phyloP scores from a whole-genome alignment of 345 rosid genomes.

The Salix dunnii region DNA sequence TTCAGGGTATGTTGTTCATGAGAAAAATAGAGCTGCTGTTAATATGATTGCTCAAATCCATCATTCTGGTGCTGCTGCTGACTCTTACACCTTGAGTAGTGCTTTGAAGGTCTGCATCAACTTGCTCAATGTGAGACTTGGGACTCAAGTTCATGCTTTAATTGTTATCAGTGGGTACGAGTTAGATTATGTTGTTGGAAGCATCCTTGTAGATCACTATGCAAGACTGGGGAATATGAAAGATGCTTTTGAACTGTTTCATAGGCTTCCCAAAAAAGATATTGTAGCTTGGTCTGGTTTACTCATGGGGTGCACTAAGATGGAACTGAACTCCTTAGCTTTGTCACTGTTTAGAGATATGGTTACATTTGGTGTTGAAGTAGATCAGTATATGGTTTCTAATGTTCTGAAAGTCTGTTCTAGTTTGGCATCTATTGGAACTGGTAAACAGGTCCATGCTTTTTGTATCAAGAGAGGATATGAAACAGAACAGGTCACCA shows the following conservation, averaged over 20 bases:
- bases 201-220: constrained; percentile 57
- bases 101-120: constrained; percentile 58
- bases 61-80: constrained; percentile 36
- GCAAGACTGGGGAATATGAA: constrained; percentile 44
- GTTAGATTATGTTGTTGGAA: constrained; percentile 55
- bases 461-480: constrained; percentile 53
- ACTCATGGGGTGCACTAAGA: constrained; percentile 49
- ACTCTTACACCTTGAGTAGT: constrained; percentile 60
- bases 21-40: constrained; percentile 42
- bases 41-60: constrained; percentile 40
- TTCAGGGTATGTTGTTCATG: constrained; percentile 51
- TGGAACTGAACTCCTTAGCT: constrained; percentile 38
- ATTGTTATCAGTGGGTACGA: constrained; percentile 50
- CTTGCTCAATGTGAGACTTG: constrained; percentile 42
- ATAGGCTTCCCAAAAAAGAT: constrained; percentile 54
- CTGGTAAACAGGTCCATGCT: constrained; percentile 60
- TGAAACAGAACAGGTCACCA: constrained; percentile 44
- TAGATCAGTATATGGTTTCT: constrained; percentile 54
- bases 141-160: constrained; percentile 63
- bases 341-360: constrained; percentile 49
- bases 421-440: constrained; percentile 47
- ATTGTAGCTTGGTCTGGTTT: constrained; percentile 60
- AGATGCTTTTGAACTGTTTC: constrained; percentile 39
- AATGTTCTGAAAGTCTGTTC: constrained; percentile 57
- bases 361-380: constrained; percentile 32